Base-by-base conservation (phyloP, 116 monocot genomes). In the Cymodocea nodosa region DNA sequence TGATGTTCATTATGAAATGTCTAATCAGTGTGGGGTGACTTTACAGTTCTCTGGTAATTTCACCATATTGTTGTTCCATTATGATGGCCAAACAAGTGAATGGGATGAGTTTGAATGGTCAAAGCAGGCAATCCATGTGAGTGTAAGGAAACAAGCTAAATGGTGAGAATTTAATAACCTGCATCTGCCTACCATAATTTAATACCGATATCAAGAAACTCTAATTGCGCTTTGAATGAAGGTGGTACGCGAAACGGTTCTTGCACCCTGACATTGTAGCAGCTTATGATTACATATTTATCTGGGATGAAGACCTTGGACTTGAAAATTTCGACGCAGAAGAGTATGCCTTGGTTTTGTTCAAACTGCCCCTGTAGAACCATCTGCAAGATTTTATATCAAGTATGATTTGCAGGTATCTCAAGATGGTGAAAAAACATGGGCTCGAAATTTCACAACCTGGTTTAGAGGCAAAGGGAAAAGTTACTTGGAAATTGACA, bases 381-480 rank as follows among this genome's bases (percentile, higher is more conserved):
- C 6, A 35, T 5, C 20, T 37, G n/a, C 37, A 44, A 36, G 15
- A 40, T n/a, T 22, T 19, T 4, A 30, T 68, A 19, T 23, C 11
- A 39, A 48, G 23, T 54, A 50, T 15, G 22, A 37, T n/a, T 52
- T 55, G 22, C 50, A 93, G 93, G 76, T 93, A 93, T 58, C 89
- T 93, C 40, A 83, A 76, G 67, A 16, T 93, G 55, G 89, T 89
- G 60, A 93, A 78, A 71, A 89, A 93, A 60, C 80, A 93, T 79
- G 79, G 74, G 0, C 65, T 93, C 58, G 86, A 93, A 52, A 93
- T 93, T 54, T 93, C 93, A 56, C 93, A 93, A 40, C 93, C 93
- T 57, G 93, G 78, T 65, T 74, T 89, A 65, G 89, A 85, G 52
- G 73, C 88, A 23, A 81, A 82, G 35, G 79, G 74, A 50, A 77